A percentile compares a stretch with the other conserved stretches of the same genome.
Conservation (phyloP, 768 basidiomycete genomes). For the Phallus indusiatus region DNA sequence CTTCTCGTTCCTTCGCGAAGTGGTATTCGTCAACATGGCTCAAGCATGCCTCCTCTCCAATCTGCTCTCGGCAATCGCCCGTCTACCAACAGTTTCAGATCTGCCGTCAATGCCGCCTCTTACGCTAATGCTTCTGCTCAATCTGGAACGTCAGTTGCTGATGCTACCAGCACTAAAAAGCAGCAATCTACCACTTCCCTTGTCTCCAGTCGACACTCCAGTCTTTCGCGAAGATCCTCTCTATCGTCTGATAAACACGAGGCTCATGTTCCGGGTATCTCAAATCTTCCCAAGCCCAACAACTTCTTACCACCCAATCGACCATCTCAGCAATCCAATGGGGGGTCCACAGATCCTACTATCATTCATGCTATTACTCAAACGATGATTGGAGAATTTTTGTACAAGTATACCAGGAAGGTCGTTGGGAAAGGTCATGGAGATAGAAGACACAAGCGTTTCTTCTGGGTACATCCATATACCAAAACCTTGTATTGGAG, state of each 20-base stretch:
- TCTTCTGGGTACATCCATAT: slow-evolving; percentile 99
- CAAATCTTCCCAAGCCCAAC: slow-evolving; percentile 29
- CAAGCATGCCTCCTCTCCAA: slow-evolving; percentile 60
- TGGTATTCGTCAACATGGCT: slow-evolving; percentile 53
- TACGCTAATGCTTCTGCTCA: slow-evolving; percentile 38
- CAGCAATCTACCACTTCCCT: slow-evolving; percentile 61
- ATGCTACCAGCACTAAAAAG: slow-evolving; percentile 37
- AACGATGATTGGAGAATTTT: slow-evolving; percentile 98
- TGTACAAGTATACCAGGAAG: slow-evolving; percentile 93
- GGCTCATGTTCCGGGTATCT: slow-evolving; percentile 20
- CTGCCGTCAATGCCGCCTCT: slow-evolving; percentile 52
- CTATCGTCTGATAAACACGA: slow-evolving; percentile 68
- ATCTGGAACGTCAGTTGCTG: slow-evolving; percentile 38
- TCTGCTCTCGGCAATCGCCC: slow-evolving; percentile 60
- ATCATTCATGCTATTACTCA: slow-evolving; percentile 97
- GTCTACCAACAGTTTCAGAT: slow-evolving; percentile 78
- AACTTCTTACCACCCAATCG: slow-evolving; percentile 13
- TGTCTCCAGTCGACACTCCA: slow-evolving; percentile 48
- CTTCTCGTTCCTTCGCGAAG: slow-evolving; percentile 42
- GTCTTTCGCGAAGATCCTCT: slow-evolving; percentile 68
- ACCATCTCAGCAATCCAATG: slow-evolving; percentile 9
- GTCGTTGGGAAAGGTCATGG: slow-evolving; percentile 86
- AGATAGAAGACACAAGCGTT: slow-evolving; percentile 82
- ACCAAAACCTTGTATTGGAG: slow-evolving; percentile 98
- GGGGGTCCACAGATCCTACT: slow-evolving; percentile 69